Conservation (phyloP, 2,329 filamentous ascomycete species). For the Grosmannia penicillata region DNA sequence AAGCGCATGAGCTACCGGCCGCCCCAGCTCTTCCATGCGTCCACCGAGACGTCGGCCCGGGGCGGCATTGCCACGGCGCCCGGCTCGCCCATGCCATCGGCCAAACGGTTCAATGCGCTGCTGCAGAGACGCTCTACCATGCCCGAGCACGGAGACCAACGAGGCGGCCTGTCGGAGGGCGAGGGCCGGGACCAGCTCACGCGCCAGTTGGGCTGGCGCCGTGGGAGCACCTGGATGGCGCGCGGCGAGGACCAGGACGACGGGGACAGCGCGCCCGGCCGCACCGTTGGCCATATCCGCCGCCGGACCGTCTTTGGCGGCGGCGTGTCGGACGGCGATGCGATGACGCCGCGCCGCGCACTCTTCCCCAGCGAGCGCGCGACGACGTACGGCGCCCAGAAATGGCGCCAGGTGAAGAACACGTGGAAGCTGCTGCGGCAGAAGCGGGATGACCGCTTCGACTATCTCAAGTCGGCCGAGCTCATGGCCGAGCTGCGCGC, state of each 20-base stretch:
- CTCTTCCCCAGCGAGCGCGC: conserved; percentile 52
- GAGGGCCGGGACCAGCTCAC: conserved; percentile 52
- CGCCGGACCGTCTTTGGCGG: conserved; percentile 51
- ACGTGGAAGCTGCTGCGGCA: conserved; percentile 67
- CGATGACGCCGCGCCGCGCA: conserved; percentile 38
- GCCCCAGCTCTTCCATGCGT: conserved; percentile 41
- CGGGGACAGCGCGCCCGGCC: conserved; percentile 30
- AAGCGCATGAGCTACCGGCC: conserved; percentile 38
- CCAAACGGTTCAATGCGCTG: conserved; percentile 35
- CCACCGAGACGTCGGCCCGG: conserved; percentile 12
- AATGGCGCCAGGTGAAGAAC: conserved; percentile 88
- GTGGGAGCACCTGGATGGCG: conserved; percentile 43
- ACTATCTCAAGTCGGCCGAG: conserved; percentile 90
- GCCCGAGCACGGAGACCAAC: conserved; percentile 41
- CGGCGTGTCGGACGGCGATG: conserved; percentile 46
- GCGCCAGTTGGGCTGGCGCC: conserved; percentile 39
- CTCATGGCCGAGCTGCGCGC: conserved; percentile 90
- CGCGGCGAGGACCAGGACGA: conserved; percentile 36
- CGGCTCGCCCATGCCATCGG: conserved; percentile 25
- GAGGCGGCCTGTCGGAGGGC: conserved; percentile 58
- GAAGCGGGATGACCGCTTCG: conserved; percentile 76
- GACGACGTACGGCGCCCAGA: conserved; percentile 61
- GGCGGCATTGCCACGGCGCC: conserved; percentile 19
- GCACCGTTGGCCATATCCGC: conserved; percentile 47
- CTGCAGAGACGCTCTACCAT: conserved; percentile 52